Conservation (phyloP, 768 basidiomycete species). For the Termitomyces sp. region DNA sequence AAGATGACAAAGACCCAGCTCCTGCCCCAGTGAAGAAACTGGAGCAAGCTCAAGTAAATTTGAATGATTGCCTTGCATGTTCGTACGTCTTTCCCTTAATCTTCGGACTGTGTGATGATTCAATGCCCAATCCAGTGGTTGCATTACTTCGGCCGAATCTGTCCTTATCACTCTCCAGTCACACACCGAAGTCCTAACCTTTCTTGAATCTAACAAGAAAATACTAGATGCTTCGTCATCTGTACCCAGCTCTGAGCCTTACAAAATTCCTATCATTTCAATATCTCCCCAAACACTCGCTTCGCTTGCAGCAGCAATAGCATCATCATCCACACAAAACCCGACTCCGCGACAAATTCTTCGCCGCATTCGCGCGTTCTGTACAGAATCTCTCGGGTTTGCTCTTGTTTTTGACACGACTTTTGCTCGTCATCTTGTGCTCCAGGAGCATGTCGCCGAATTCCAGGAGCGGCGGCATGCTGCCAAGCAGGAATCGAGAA, state of each 20-base stretch:
- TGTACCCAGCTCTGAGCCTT: slow-evolving; percentile 22
- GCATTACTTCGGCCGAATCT: slow-evolving; percentile 97
- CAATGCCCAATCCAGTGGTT: slow-evolving; percentile 54
- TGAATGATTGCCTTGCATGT: slow-evolving; percentile 98
- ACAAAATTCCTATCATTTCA: slow-evolving; percentile 70
- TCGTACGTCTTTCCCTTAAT: slow-evolving; percentile 50
- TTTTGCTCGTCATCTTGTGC: slow-evolving; percentile 82
- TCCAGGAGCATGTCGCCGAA: slow-evolving; percentile 78
- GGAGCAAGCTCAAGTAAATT: slow-evolving; percentile 89
- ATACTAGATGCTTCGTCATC: neutral
- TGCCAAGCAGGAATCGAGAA: slow-evolving; percentile 11
- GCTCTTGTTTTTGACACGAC: slow-evolving; percentile 90
- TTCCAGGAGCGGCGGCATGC: slow-evolving; percentile 64
- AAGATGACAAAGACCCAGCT: slow-evolving; percentile 16
- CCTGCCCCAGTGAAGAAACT: slow-evolving; percentile 49
- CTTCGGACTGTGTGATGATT: neutral
- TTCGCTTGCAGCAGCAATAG: slow-evolving; percentile 63
- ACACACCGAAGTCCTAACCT: slow-evolving; percentile 84
- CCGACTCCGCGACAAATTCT: slow-evolving; percentile 57
- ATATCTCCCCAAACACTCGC: slow-evolving; percentile 86
- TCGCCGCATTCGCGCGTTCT: slow-evolving; percentile 67
- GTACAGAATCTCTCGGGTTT: slow-evolving; percentile 61
- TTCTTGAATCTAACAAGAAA: slow-evolving; percentile 52
- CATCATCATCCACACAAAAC: slow-evolving; percentile 28
- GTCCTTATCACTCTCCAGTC: slow-evolving; percentile 95